phyloP scores from a whole-genome alignment of 2,329 filamentous ascomycete species.

The Macrophomina tecta region DNA sequence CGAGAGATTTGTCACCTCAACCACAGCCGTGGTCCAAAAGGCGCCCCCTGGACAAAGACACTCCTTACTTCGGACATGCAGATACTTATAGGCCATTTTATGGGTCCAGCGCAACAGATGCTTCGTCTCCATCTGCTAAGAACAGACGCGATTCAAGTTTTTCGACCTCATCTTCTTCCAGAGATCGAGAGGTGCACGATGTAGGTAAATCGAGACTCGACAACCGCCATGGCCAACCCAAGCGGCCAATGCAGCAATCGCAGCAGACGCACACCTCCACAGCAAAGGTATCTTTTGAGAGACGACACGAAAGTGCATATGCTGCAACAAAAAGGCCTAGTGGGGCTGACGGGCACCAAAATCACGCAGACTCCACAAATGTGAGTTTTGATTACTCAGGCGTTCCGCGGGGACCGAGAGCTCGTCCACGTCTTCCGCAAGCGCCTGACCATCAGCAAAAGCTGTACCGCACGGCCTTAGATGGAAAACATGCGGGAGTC shows the following conservation, averaged over 20 bases:
- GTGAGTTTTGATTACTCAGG: neutral
- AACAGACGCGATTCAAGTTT: neutral
- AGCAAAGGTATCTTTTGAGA: neutral
- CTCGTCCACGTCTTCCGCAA: neutral
- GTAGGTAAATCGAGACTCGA: conserved; percentile 10
- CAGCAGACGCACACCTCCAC: neutral
- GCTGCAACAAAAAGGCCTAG: neutral
- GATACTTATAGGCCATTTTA: conserved; percentile 19
- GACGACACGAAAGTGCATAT: neutral
- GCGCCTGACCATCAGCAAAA: neutral
- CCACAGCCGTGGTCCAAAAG: neutral
- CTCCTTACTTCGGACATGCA: neutral
- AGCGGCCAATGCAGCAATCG: neutral
- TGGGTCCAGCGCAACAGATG: neutral
- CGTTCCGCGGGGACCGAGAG: neutral
- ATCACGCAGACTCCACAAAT: neutral
- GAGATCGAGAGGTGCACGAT: neutral
- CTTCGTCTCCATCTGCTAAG: neutral
- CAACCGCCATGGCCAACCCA: neutral
- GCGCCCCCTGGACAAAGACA: neutral
- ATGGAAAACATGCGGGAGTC: neutral
- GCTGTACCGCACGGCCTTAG: neutral
- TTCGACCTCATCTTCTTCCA: neutral
- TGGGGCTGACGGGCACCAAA: neutral
- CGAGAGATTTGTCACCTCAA: neutral